Percentiles rank a stretch among this genome's conserved stretches.
These are phyloP conservation scores for Ophiostoma angusticollis DNA, from an alignment of 2,329 filamentous ascomycete genomes.

Conservation along the genomic window DNA sequence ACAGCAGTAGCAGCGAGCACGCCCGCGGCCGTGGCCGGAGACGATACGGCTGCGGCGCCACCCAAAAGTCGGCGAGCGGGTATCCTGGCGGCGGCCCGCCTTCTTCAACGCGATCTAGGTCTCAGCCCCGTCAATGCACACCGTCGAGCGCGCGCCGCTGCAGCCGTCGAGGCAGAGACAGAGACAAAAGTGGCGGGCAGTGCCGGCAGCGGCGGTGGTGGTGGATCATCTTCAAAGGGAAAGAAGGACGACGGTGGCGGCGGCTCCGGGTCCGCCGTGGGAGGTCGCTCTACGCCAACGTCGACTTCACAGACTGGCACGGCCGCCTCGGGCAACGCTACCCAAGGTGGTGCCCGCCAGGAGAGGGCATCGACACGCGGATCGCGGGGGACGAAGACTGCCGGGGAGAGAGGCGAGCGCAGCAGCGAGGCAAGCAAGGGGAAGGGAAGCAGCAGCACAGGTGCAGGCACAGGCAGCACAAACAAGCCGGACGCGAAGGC, in stretches of 20 bases:
- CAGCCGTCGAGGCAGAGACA: constrained; percentile 30
- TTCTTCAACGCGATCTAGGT: constrained; percentile 53
- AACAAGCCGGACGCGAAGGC: constrained; percentile 11
- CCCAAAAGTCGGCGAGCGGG: constrained; percentile 45
- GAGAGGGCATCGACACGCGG: too few species aligned
- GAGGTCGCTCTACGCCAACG: neutral
- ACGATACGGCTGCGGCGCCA: constrained; percentile 22
- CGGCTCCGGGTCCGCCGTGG: too few species aligned
- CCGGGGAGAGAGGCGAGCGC: too few species aligned
- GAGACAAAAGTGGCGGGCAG: neutral
- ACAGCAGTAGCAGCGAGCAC: constrained; percentile 44
- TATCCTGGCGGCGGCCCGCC: constrained; percentile 51
- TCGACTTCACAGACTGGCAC: neutral
- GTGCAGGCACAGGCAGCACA: constrained; percentile 7
- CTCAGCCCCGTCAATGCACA: constrained; percentile 51
- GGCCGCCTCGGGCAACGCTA: too few species aligned
- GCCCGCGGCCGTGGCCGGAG: constrained; percentile 28
- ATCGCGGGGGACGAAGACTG: too few species aligned
- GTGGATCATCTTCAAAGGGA: neutral
- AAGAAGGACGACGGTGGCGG: neutral
- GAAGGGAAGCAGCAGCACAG: constrained; percentile 7
- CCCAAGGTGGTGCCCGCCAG: too few species aligned
- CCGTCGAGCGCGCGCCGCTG: constrained; percentile 36
- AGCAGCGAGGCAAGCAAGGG: too few species aligned
- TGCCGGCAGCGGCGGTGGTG: neutral